Percentiles rank a stretch among this genome's conserved stretches.
These are phyloP conservation scores for Nicotiana benthamiana DNA, from an alignment of 257 asterid genomes.

Conservation along the genomic window DNA sequence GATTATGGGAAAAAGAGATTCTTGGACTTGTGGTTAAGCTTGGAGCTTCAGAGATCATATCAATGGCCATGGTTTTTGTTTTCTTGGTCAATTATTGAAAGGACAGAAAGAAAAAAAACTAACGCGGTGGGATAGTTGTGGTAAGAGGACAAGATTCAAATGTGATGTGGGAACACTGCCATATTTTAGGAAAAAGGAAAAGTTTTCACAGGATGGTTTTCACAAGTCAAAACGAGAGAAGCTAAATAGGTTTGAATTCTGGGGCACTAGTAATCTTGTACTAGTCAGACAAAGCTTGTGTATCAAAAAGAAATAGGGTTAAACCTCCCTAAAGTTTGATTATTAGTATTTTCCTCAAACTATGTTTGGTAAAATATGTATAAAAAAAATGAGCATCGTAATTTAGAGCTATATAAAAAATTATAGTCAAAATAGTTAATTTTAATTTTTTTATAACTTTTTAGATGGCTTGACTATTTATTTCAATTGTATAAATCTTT, in stretches of 20 bases:
- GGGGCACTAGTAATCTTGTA: no score
- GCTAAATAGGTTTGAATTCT: background rate
- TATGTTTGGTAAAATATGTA: no score
- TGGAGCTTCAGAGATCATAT: constrained; percentile 26
- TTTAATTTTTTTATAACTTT: no score
- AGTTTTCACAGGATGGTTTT: background rate
- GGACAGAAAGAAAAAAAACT: background rate
- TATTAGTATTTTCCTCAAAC: no score
- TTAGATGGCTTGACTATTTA: no score
- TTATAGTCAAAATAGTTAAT: no score
- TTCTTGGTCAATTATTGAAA: background rate
- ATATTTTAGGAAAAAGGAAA: background rate
- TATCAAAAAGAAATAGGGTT: no score
- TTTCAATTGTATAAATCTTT: no score
- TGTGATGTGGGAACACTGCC: background rate
- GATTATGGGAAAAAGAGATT: constrained; percentile 37
- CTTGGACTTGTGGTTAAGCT: constrained; percentile 31
- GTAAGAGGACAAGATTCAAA: background rate
- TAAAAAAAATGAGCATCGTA: no score
- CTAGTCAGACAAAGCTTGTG: no score
- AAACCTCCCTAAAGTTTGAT: no score
- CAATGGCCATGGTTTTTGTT: constrained; percentile 25
- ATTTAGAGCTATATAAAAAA: no score
- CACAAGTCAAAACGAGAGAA: background rate
- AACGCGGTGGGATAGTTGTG: background rate